A percentile compares a stretch with the other conserved stretches of the same genome.
Conservation (phyloP, 371 early-diverging fungal genomes). For the Batkoa obscura region DNA sequence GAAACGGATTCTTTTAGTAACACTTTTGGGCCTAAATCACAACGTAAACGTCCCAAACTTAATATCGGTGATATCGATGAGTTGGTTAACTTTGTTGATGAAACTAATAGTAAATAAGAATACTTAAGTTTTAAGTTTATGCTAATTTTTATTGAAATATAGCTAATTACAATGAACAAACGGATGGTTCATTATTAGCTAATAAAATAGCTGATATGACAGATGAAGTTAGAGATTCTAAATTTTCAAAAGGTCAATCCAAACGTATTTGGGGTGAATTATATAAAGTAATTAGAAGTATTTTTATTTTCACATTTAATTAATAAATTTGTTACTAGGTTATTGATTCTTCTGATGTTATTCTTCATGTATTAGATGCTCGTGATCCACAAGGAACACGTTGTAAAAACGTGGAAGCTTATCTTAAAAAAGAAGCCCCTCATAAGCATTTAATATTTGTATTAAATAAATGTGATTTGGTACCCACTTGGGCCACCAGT, state of each 20-base stretch:
- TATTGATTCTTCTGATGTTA: constrained; percentile 95
- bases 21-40: constrained; percentile 85
- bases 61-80: constrained; percentile 58
- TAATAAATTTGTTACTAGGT: no score
- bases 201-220: constrained; percentile 49
- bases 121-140: not conserved
- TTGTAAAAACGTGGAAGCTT: constrained; percentile 80
- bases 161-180: constrained; percentile 51
- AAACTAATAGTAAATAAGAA: constrained; percentile 36
- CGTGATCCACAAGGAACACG: constrained; percentile 96
- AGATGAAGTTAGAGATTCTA: constrained; percentile 62
- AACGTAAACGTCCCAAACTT: constrained; percentile 86
- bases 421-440: constrained; percentile 80
- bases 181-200: constrained; percentile 50
- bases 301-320: not conserved
- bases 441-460: constrained; percentile 97
- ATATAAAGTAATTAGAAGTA: constrained; percentile 52
- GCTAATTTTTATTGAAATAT: not conserved
- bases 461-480: constrained; percentile 99
- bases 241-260: constrained; percentile 88
- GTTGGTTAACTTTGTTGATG: constrained; percentile 45
- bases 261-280: constrained; percentile 99
- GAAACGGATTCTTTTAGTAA: constrained; percentile 79
- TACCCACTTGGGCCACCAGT: constrained; percentile 97
- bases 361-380: constrained; percentile 97